phyloP scores from a whole-genome alignment of 768 basidiomycete genomes.

The Boletus rubescentipes region DNA sequence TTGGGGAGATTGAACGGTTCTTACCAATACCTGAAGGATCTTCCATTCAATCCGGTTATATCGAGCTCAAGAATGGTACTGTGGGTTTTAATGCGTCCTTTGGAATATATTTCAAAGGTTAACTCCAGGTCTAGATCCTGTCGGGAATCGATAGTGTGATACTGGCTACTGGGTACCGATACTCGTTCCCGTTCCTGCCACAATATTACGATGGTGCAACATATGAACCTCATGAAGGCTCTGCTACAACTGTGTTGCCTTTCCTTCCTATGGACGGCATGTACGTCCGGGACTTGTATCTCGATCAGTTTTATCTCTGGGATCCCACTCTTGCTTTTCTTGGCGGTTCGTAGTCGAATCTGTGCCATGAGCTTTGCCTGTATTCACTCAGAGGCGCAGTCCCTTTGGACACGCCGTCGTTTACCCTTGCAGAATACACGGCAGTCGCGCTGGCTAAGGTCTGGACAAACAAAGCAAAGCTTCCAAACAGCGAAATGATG shows the following conservation, averaged over 20 bases:
- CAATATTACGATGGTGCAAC: slow-evolving; percentile 15
- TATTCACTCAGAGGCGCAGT: too few species aligned
- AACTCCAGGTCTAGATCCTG: neutral
- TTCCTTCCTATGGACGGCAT: slow-evolving; percentile 1
- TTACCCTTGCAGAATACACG: too few species aligned
- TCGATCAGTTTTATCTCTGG: too few species aligned
- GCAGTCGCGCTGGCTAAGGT: too few species aligned
- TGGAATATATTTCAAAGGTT: neutral
- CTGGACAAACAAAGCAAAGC: neutral
- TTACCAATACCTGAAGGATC: neutral
- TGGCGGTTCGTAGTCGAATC: too few species aligned
- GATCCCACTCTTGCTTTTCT: too few species aligned
- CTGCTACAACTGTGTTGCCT: neutral
- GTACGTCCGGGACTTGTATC: slow-evolving; percentile 12
- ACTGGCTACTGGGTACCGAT: slow-evolving; percentile 10
- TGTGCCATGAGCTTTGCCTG: too few species aligned
- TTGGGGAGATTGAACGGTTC: slow-evolving; percentile 13
- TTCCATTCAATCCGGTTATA: too few species aligned
- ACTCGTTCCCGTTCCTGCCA: slow-evolving; percentile 17
- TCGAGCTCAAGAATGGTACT: too few species aligned
- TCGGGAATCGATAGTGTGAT: too few species aligned
- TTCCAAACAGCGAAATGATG: slow-evolving; percentile 4
- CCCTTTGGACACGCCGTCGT: too few species aligned
- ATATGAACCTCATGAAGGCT: neutral
- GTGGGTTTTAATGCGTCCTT: neutral